A percentile compares a stretch with the other conserved stretches of the same genome.
Evolutionary conservation across 2,329 filamentous ascomycete genomes (phyloP).

Genomic region (Venturia nashicola): DNA sequence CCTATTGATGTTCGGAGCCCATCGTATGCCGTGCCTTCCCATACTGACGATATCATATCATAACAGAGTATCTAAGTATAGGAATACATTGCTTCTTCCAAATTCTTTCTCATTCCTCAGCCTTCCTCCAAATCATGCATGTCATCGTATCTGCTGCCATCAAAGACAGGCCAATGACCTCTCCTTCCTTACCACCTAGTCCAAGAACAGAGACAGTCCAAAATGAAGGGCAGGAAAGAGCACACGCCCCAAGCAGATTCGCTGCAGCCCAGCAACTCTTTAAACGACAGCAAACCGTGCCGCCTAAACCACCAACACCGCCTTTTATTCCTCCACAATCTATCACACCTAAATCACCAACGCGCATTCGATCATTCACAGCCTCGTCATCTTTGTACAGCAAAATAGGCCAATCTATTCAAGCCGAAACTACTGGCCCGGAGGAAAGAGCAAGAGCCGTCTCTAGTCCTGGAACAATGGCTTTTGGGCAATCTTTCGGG

Average conservation of each 20-base stretch:
- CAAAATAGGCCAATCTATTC: not conserved
- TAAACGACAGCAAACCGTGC: not conserved
- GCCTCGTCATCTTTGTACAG: slow-evolving; percentile 5
- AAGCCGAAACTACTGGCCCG: not conserved
- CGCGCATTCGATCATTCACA: not conserved
- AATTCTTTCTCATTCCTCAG: not conserved
- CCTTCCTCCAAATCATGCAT: not conserved
- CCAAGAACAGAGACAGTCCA: not conserved
- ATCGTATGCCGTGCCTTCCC: not conserved
- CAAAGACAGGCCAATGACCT: not conserved
- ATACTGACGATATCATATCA: not conserved
- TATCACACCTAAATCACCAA: not conserved
- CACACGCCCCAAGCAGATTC: not conserved
- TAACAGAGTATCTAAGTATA: not conserved
- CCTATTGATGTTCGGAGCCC: not conserved
- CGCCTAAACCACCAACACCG: not conserved
- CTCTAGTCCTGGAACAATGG: not conserved
- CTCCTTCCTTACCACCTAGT: not conserved
- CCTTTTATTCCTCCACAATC: not conserved
- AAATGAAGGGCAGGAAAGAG: not conserved
- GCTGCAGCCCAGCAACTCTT: slow-evolving; percentile 4
- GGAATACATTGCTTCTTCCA: not conserved
- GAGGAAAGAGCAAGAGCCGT: not conserved
- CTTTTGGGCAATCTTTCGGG: not conserved
- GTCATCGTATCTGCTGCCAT: not conserved